Evolutionary conservation across 108 stramenopile genomes (phyloP).

Genomic region (Seminavis robusta): DNA sequence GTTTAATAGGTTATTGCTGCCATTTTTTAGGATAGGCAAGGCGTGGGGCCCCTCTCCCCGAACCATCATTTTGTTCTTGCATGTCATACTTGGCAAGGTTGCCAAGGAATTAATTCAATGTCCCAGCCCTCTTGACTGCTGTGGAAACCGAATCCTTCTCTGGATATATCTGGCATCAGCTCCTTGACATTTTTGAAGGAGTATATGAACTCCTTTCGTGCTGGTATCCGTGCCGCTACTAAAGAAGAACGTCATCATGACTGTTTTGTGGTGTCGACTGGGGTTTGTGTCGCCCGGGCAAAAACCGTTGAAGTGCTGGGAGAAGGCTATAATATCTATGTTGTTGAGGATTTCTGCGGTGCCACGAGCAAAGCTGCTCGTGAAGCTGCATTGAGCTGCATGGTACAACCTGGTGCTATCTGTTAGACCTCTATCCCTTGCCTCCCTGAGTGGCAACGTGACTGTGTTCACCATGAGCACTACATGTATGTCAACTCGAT

Average conservation of each 20-base stretch:
- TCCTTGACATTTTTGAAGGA: conserved; percentile 1
- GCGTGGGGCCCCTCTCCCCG: background rate
- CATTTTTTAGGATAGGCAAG: background rate
- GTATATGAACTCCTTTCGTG: background rate
- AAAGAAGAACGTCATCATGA: conserved; percentile 7
- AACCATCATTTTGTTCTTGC: background rate
- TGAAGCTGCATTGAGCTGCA: conserved; percentile 2
- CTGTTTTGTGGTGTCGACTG: conserved; percentile 1
- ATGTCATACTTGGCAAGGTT: conserved; percentile 1
- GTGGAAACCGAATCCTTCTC: conserved; percentile 1
- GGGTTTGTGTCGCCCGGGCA: background rate
- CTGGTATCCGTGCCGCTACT: background rate
- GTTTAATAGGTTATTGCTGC: background rate
- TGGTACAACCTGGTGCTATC: background rate
- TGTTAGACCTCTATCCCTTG: background rate
- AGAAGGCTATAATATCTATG: conserved; percentile 2
- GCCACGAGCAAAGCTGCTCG: background rate
- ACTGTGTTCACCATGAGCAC: background rate
- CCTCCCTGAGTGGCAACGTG: conserved; percentile 1
- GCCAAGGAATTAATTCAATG: conserved; percentile 4
- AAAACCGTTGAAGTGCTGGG: conserved; percentile 2
- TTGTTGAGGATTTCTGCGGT: conserved; percentile 1
- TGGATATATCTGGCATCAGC: background rate
- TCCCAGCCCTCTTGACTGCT: background rate
- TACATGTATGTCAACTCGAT: background rate